Base-by-base conservation (phyloP, 495 filamentous ascomycete genomes). In the Penicillium herquei region DNA sequence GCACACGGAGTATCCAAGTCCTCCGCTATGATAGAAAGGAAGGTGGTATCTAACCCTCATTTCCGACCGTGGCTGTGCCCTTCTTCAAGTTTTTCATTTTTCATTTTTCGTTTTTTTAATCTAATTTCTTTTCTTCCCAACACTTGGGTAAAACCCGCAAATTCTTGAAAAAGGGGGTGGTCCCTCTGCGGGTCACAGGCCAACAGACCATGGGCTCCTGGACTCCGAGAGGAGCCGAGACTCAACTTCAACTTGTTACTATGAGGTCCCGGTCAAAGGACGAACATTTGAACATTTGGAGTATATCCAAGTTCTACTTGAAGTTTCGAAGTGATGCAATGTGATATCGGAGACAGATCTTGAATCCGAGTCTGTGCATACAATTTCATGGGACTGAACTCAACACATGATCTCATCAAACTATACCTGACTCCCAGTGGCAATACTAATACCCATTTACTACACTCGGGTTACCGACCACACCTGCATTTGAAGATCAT, bases 41-140 rank as follows among this genome's bases (percentile, higher is more conserved):
- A 63, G 61, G 61, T 63, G 57, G 61, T 63, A 63, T 63, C 35
- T 51, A 9, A 31, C 33, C 33, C 26, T 39, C 14, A 52, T 42
- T 52, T 52, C 50, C 50, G 50, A 52, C 30, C 16, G 50, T 52
- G 49, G 49, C 49, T 51, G 49, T 51, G 49, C 37, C 18, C 17
- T 14, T 37, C 34, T 37, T 37, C 12, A 10, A 9, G 34, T 9
- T 37, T 37, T 37, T 37, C 33, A 35, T 35, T 11, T 6, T 35
- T 35, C 11, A 35, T 6, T 37, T 30, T 18, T 9, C 6, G 12
- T 30, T 44, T 30, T 10, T 44, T 44, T 44, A 11, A 46, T 14
- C n/a, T 46, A 6, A 46, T 46, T 46, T 46, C 8, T 31, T 3
- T 46, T 37, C 34, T 37, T 13, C 12, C 9, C 34, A 37, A 10